Evolutionary conservation across 345 rosid species (phyloP), one percentile per base, ranked within the genome.

Genomic region (Acer campestre): DNA sequence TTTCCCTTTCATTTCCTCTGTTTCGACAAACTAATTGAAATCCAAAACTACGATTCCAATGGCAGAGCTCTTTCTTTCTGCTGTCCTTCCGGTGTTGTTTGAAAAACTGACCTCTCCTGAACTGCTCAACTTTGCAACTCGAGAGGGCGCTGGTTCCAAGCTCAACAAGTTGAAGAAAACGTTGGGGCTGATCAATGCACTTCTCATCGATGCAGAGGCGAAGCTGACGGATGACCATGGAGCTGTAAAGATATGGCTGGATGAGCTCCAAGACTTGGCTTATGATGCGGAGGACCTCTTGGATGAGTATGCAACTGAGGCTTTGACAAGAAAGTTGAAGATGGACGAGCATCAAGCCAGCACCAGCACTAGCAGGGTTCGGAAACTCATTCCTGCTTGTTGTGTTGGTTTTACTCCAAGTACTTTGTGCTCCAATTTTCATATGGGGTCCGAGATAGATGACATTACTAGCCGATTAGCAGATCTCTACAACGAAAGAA

Each of bases 221-320:
- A 55, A 71, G 48, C 16, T 55, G 62, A 31, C 22, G 0, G 48
- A 55, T 10, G 35, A 4, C n/a, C 35, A 3, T 31, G 38, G 10
- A 2, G 74, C 63, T n/a, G 62, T 20, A 11, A 58, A 58, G 23
- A 6, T 0, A 2, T 58, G 62, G 62, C 22, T 58, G 20, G 64
- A 35, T 4, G 5, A 55, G 1, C 64, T 55, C n/a, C 29, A 10
- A 29, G 48, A n/a, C 49, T 29, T 71, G 74, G 27, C 48, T 17
- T 56, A 71, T 18, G 73, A 70, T 17, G 61, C 25, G 10, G 73
- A 27, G 61, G 73, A 70, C 20, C 7, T 49, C 16, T 35, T 29
- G 48, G 63, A 71, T 55, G 75, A 71, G 48, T 71, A 53, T 11
- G 46, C 27, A 7, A 51, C 31, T 5, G n/a, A 56, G 11, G 75